A percentile compares a stretch with the other conserved stretches of the same genome.
phyloP scores from a whole-genome alignment of 768 basidiomycete species.

The Udeniomyces megalosporus region DNA sequence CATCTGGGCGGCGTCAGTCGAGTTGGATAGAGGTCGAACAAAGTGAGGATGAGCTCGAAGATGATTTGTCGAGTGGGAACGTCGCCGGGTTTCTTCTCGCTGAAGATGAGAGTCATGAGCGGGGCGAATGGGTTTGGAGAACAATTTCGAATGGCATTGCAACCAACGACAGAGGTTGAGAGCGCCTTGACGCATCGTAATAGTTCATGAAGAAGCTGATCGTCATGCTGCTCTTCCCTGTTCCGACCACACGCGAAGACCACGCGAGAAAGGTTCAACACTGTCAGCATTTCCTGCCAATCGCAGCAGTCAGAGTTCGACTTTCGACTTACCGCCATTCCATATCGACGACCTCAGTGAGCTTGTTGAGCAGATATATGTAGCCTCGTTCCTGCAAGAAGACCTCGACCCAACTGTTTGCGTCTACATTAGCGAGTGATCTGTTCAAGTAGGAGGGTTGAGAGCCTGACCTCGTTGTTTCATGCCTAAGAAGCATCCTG shows the following conservation, averaged over 20 bases:
- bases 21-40: conserved; percentile 73
- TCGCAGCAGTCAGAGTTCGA: no score
- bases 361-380: conserved; percentile 55
- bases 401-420: conserved; percentile 65
- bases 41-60: conserved; percentile 62
- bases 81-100: conserved; percentile 97
- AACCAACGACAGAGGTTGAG: conserved; percentile 40
- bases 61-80: conserved; percentile 78
- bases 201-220: conserved; percentile 79
- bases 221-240: conserved; percentile 96
- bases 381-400: conserved; percentile 78
- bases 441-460: not conserved
- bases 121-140: conserved; percentile 78
- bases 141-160: conserved; percentile 58
- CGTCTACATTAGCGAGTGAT: not conserved
- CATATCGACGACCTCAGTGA: conserved; percentile 81
- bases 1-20: conserved; percentile 44
- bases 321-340: conserved; percentile 86
- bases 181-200: conserved; percentile 87
- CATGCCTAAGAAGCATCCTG: conserved; percentile 70
- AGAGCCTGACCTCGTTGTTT: conserved; percentile 54
- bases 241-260: not conserved
- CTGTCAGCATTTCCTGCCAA: no score
- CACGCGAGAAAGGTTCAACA: no score
- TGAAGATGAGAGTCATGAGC: conserved; percentile 69